Base-by-base conservation (phyloP, 164 flowering plant genomes). In the Hamamelis virginiana region DNA sequence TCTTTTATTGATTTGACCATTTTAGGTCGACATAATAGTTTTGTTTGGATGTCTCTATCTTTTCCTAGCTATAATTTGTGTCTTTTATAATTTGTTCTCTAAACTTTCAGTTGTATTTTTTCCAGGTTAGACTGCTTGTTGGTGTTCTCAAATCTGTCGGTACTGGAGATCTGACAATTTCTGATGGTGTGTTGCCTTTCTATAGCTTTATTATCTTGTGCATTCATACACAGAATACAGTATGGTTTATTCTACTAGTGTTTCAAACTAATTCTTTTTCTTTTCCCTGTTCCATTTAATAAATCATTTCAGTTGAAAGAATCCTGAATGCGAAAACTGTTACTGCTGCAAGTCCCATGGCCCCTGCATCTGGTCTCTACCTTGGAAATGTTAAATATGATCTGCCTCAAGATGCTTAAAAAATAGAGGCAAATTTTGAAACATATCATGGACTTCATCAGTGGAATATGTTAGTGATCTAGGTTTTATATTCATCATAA, bases 291-390 rank as follows among this genome's bases (percentile, higher is more conserved):
- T 9, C 16, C 12, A 5, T 27, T 6, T 26, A 0, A 1, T 45
- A 22, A 5, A 22, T 45, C 16, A 1, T 64, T 51, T 23, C 93
- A 92, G 99, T 91, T 67, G 83, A 87, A 82, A 77, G 90, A 67
- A 92, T 92, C 61, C 74, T 95, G 79, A 74, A 89, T 22, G 97
- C 97, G 3, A 95, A 84, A 83, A 71, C 81, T 4, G 89, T 89
- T 57, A 76, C 84, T 38, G 88, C 87, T 62, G 86, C 96, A 65
- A 85, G 84, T 74, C 94, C 97, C 23, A 92, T 91, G 99, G 99
- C 98, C 8, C 99, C 97, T 66, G 93, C 98, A 26, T 84, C 81
- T 75, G 99, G 97, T 64, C 90, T 95, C 50, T 95, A 91, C 79
- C 94, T 95, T 67, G 99, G 88, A 71, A 82, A 78, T 22, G 99